phyloP scores from a whole-genome alignment of 2,329 filamentous ascomycete species.

The Trichoderma koningii region DNA sequence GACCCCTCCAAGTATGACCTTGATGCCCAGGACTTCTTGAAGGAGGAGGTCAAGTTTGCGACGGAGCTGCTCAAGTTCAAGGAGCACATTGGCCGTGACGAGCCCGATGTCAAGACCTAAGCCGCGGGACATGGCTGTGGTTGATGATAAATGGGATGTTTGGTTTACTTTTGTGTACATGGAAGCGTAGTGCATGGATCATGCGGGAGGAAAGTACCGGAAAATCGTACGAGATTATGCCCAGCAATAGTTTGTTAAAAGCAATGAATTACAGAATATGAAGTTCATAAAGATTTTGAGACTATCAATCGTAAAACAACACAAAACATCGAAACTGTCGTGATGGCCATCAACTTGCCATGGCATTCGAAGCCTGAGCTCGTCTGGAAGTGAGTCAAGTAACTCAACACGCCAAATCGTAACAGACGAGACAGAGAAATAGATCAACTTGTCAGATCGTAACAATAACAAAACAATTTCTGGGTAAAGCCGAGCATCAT shows the following conservation, averaged over 20 bases:
- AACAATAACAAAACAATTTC: neutral
- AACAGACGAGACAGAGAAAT: neutral
- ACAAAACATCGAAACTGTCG: neutral
- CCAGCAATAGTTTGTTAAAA: slow-evolving; percentile 20
- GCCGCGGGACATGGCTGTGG: neutral
- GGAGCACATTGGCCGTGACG: slow-evolving; percentile 86
- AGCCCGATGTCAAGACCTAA: slow-evolving; percentile 96
- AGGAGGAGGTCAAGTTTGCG: slow-evolving; percentile 84
- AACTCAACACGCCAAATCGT: neutral
- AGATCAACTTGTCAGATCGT: neutral
- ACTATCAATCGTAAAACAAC: neutral
- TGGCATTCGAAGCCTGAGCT: no score
- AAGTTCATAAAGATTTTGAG: neutral
- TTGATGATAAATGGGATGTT: neutral
- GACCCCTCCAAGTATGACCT: slow-evolving; percentile 75
- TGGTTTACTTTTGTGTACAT: neutral
- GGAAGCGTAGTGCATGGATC: slow-evolving; percentile 12
- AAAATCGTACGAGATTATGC: slow-evolving; percentile 17
- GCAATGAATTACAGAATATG: slow-evolving; percentile 1
- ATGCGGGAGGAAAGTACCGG: neutral
- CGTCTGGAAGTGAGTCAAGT: no score
- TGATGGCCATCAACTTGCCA: neutral
- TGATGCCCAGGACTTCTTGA: slow-evolving; percentile 91
- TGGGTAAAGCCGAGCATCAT: neutral
- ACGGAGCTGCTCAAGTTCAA: slow-evolving; percentile 87